Percentiles rank a stretch among this genome's conserved stretches.
Evolutionary conservation across 768 basidiomycete species (phyloP).

Genomic region (Lyophyllum decastes): DNA sequence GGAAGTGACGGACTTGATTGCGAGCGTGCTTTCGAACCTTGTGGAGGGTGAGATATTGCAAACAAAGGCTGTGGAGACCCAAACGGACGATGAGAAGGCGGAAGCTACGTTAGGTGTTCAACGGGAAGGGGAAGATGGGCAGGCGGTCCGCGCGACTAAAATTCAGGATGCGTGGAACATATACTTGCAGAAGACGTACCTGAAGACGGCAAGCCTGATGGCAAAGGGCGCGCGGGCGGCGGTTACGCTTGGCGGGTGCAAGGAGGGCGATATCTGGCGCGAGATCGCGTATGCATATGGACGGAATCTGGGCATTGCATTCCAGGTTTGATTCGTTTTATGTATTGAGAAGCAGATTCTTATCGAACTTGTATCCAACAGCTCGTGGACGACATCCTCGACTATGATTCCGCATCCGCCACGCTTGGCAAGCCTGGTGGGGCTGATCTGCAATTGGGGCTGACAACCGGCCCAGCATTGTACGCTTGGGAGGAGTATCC

Average conservation of each 20-base stretch:
- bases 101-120: neutral
- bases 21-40: conserved; percentile 83
- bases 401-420: conserved; percentile 79
- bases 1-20: conserved; percentile 89
- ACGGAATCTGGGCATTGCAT: conserved; percentile 90
- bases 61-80: conserved; percentile 52
- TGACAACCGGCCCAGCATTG: conserved; percentile 91
- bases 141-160: conserved; percentile 22
- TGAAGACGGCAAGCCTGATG: conserved; percentile 93
- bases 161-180: conserved; percentile 63
- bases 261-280: conserved; percentile 84
- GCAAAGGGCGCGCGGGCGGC: conserved; percentile 88
- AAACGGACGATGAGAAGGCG: conserved; percentile 20
- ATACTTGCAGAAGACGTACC: conserved; percentile 91
- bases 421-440: conserved; percentile 91
- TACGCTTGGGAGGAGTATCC: conserved; percentile 96
- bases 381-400: conserved; percentile 95
- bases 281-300: conserved; percentile 98
- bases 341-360: neutral
- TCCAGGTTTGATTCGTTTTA: conserved; percentile 66
- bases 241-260: conserved; percentile 85
- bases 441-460: conserved; percentile 78
- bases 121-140: conserved; percentile 18
- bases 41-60: conserved; percentile 96
- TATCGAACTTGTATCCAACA: conserved; percentile 28